Conservation (phyloP, 352 stramenopile genomes). For the Pythium brassicae region DNA sequence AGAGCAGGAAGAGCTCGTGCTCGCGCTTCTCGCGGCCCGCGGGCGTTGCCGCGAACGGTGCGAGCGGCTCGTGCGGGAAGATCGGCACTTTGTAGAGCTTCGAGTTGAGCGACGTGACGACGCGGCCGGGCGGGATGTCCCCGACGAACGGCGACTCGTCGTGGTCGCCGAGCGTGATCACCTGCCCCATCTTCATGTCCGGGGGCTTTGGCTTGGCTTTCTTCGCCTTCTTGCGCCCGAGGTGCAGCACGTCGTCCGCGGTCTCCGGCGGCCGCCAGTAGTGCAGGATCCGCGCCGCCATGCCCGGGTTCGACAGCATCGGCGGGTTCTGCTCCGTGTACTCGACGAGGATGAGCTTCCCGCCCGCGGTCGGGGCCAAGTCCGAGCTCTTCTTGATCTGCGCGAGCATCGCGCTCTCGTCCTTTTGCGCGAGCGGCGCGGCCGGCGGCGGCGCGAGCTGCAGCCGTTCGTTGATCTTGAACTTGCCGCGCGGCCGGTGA, state of each 20-base stretch:
- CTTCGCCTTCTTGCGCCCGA: constrained; percentile 74
- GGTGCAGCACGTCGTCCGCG: constrained; percentile 22
- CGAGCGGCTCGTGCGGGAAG: constrained; percentile 59
- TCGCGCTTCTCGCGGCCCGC: constrained; percentile 36
- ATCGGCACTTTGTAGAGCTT: constrained; percentile 84
- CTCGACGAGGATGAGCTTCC: constrained; percentile 78
- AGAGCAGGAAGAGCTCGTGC: constrained; percentile 69
- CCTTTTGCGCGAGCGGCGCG: constrained; percentile 34
- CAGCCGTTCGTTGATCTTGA: constrained; percentile 83
- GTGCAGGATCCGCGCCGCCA: constrained; percentile 80
- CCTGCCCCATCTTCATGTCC: constrained; percentile 74
- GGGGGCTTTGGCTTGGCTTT: constrained; percentile 66
- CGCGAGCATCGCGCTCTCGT: constrained; percentile 72
- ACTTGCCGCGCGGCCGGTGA: constrained; percentile 77
- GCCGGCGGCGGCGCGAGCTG: constrained; percentile 41
- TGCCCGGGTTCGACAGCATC: constrained; percentile 77
- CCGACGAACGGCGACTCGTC: constrained; percentile 82
- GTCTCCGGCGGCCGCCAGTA: constrained; percentile 77
- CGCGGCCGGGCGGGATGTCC: constrained; percentile 65
- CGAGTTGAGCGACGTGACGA: constrained; percentile 79
- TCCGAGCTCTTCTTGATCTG: constrained; percentile 88
- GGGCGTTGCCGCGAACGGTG: constrained; percentile 40
- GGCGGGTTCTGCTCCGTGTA: constrained; percentile 82
- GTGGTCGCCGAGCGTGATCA: constrained; percentile 77
- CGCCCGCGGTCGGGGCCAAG: constrained; percentile 64